A percentile compares a stretch with the other conserved stretches of the same genome.
Evolutionary conservation across 2,329 filamentous ascomycete species (phyloP).

Genomic region (Exophiala mesophila): DNA sequence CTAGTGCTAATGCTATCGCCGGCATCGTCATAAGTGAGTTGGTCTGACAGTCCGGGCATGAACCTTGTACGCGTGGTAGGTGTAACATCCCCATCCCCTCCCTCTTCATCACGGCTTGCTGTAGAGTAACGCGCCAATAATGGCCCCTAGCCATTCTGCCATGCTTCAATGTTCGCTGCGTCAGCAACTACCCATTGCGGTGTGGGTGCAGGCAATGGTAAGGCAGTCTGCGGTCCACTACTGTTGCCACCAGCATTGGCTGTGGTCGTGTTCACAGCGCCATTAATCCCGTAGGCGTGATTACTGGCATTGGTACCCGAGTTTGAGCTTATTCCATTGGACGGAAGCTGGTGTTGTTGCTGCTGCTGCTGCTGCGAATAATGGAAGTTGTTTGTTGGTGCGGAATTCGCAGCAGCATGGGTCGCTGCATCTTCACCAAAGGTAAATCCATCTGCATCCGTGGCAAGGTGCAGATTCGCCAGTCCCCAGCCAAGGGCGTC

Average conservation of each 20-base stretch:
- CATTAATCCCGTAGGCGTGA: slow-evolving; percentile 11
- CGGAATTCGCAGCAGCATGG: neutral
- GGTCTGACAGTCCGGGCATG: too few relatives aligned
- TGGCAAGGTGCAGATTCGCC: slow-evolving; percentile 25
- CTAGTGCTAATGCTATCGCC: too few relatives aligned
- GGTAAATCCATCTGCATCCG: slow-evolving; percentile 23
- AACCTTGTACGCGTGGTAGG: too few relatives aligned
- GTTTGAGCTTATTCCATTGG: neutral
- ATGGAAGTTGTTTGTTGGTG: neutral
- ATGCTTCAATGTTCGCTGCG: slow-evolving; percentile 17
- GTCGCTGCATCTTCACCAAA: slow-evolving; percentile 26
- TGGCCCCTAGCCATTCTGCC: slow-evolving; percentile 22
- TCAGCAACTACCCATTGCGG: slow-evolving; percentile 20
- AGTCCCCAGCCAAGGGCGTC: slow-evolving; percentile 61
- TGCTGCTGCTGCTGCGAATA: too few relatives aligned
- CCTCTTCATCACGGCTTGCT: too few relatives aligned
- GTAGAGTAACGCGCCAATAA: too few relatives aligned
- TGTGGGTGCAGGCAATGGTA: slow-evolving; percentile 5
- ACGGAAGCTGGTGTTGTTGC: slow-evolving; percentile 2
- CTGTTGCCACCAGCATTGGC: slow-evolving; percentile 1
- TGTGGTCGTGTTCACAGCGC: slow-evolving; percentile 1
- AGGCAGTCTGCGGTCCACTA: too few relatives aligned
- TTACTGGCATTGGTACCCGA: slow-evolving; percentile 1
- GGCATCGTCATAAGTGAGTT: too few relatives aligned
- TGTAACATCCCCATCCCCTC: too few relatives aligned